Conservation (phyloP, 2,329 filamentous ascomycete genomes). For the Aureobasidium leucospermi region DNA sequence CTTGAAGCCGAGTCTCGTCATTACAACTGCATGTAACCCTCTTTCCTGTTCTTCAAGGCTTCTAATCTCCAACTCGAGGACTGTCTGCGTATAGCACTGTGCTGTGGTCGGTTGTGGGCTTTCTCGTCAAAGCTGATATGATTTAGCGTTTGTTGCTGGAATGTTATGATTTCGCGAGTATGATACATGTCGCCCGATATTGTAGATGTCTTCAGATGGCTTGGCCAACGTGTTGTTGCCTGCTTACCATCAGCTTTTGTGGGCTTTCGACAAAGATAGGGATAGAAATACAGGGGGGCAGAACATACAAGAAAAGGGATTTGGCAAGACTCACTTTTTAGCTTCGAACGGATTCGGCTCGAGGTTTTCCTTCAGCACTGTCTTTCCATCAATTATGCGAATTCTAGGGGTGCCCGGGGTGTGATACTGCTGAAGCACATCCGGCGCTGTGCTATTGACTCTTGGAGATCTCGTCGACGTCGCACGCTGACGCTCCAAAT, state of each 20-base stretch:
- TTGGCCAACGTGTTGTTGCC: not conserved
- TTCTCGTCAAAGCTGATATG: not conserved
- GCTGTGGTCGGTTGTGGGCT: not conserved
- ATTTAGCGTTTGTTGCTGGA: not conserved
- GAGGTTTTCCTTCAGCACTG: constrained; percentile 17
- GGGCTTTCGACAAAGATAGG: not conserved
- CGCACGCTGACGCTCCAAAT: constrained; percentile 1
- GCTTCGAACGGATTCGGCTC: constrained; percentile 10
- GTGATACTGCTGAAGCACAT: constrained; percentile 5
- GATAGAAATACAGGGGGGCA: constrained; percentile 9
- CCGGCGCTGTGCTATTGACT: not conserved
- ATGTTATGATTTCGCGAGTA: not conserved
- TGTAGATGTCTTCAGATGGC: not conserved
- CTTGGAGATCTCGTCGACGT: not conserved
- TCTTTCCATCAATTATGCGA: constrained; percentile 17
- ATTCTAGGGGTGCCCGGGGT: constrained; percentile 15
- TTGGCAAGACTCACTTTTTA: not conserved
- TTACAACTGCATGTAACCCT: not conserved
- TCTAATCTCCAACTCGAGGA: not conserved
- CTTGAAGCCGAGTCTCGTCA: not conserved
- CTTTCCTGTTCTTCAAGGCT: not conserved
- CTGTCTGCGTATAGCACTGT: not conserved
- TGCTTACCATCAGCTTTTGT: constrained; percentile 7
- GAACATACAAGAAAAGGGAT: not conserved
- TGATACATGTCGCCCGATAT: not conserved